Evolutionary conservation across 2,329 filamentous ascomycete species (phyloP), one percentile per base, ranked within the genome.

Genomic region (Fusarium sp.): DNA sequence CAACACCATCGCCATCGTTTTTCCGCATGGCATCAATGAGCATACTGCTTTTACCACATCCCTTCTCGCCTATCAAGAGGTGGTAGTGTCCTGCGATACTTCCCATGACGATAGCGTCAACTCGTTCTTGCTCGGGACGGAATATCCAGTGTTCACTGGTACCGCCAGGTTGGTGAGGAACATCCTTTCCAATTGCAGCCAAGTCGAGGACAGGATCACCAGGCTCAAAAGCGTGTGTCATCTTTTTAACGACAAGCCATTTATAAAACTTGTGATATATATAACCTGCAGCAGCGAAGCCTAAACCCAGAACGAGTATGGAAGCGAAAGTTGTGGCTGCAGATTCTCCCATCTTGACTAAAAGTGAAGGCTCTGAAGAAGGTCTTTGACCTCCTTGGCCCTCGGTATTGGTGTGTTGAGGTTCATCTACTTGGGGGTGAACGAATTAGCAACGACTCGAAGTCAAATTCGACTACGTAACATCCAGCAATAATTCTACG

Each of bases 41-140:
- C 96, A 99, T 98, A 72, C 93, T 97, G 64, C 93, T 97, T 83
- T 99, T 99, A 9, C 96, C 96, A 0, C 93, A 97, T 7, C 96
- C 96, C 81, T 99, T 98, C 77, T 98, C 96, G 46, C 96, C 96
- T 48, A 98, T 89, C 4, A 99, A 84, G 4, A 99, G 86, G 79
- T 96, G 93, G 77, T 99, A 99, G 77, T 97, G 94, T 13, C 96
- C 96, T 47, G 84, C 84, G 28, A 88, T 85, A 4, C 85, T 81
- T 2, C 96, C 96, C 49, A 86, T 82, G 25, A 99, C 87, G 69
- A 99, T 98, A n/a, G 82, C 84, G 78, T 99, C 91, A 67, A 99
- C 90, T 63, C 86, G 88, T 6, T 82, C 79, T 78, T 99, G 96
- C 82, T 99, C 95, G 16, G 92, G 89, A 28, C 95, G 90, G 69